Evolutionary conservation across 768 basidiomycete genomes (phyloP).

Genomic region (Pleurotus tuoliensis): DNA sequence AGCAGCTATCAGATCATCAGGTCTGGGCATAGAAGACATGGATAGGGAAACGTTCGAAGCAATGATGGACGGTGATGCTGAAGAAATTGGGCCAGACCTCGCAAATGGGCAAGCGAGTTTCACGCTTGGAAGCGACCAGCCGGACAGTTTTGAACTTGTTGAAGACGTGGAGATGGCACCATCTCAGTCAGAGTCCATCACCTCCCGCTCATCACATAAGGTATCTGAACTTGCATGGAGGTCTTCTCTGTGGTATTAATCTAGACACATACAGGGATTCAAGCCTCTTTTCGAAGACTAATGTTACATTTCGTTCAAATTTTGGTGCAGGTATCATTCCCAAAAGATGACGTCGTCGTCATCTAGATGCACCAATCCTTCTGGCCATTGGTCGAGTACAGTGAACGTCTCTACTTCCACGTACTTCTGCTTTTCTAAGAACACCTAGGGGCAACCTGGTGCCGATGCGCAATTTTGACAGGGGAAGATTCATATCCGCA

Average conservation of each 20-base stretch:
- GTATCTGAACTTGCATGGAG: not conserved
- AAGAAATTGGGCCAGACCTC: constrained; percentile 24
- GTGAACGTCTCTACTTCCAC: constrained; percentile 22
- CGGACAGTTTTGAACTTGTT: constrained; percentile 31
- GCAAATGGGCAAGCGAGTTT: constrained; percentile 20
- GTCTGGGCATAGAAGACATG: constrained; percentile 69
- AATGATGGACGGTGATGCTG: constrained; percentile 20
- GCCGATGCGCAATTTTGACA: constrained; percentile 26
- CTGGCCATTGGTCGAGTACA: constrained; percentile 28
- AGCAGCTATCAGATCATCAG: constrained; percentile 52
- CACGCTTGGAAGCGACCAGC: constrained; percentile 9
- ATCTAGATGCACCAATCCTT: constrained; percentile 19
- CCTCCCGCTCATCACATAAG: constrained; percentile 14
- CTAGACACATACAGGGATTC: constrained; percentile 29
- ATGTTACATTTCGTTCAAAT: constrained; percentile 6
- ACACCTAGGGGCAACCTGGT: constrained; percentile 16
- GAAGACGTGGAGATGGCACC: constrained; percentile 34
- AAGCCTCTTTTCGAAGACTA: constrained; percentile 52
- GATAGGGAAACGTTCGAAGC: constrained; percentile 48
- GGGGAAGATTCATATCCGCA: constrained; percentile 19
- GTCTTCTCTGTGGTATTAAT: not conserved
- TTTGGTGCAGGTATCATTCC: not conserved
- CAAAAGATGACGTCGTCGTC: constrained; percentile 26
- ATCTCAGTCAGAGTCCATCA: constrained; percentile 30
- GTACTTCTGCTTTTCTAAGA: constrained; percentile 11